A percentile compares a stretch with the other conserved stretches of the same genome.
Evolutionary conservation across 1,139 yeast genomes (phyloP).

Genomic region (Wickerhamiella pararugosa): DNA sequence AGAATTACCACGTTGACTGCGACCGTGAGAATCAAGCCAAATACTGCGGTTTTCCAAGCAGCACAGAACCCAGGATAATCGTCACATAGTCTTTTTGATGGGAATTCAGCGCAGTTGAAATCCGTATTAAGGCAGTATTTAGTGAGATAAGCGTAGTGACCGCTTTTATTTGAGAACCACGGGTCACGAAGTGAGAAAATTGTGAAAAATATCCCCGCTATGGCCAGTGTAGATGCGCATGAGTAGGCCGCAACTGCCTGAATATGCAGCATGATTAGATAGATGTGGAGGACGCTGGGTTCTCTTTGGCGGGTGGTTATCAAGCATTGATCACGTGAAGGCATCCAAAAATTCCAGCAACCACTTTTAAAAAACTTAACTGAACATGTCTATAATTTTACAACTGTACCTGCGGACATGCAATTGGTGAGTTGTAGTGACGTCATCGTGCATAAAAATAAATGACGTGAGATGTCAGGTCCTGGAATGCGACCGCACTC

Average conservation of each 20-base stretch:
- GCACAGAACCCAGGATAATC: conserved; percentile 12
- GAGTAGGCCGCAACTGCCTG: conserved; percentile 3
- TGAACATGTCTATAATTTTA: too few relatives aligned
- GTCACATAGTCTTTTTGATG: conserved; percentile 10
- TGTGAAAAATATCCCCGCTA: conserved; percentile 1
- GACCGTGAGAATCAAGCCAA: conserved; percentile 11
- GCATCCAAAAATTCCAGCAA: too few relatives aligned
- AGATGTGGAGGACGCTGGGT: not conserved
- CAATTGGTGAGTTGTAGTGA: too few relatives aligned
- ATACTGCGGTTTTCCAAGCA: conserved; percentile 14
- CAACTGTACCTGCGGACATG: too few relatives aligned
- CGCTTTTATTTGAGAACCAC: conserved; percentile 11
- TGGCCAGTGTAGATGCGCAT: not conserved
- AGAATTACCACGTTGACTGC: conserved; percentile 10
- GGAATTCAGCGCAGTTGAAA: conserved; percentile 10
- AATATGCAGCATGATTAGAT: not conserved
- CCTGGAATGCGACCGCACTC: too few relatives aligned
- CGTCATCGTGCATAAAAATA: too few relatives aligned
- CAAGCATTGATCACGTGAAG: too few relatives aligned
- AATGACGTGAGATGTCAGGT: too few relatives aligned
- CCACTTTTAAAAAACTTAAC: too few relatives aligned
- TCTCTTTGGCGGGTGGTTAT: not conserved
- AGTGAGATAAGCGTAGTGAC: conserved; percentile 10
- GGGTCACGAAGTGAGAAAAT: conserved; percentile 9
- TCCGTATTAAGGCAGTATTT: conserved; percentile 2